A percentile compares a stretch with the other conserved stretches of the same genome.
phyloP scores from a whole-genome alignment of 176 grass and related monocot species.

The Bolboschoenus planiculmis region DNA sequence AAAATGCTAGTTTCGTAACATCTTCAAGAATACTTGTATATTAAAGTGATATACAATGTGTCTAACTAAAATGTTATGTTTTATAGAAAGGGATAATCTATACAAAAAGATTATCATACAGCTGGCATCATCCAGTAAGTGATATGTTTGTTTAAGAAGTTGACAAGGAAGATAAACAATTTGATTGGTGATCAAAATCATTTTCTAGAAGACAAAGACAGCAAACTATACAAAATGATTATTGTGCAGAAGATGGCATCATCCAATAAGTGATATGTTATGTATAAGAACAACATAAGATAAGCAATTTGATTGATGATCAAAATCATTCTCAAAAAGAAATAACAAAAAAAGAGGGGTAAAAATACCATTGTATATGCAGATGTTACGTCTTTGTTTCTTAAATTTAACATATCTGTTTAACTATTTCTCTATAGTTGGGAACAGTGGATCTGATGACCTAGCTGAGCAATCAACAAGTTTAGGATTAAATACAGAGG shows the following conservation, averaged over 20 bases:
- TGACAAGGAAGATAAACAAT: not conserved
- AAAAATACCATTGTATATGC: not conserved
- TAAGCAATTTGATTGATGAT: not conserved
- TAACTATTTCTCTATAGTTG: conserved; percentile 39
- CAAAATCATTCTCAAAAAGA: not conserved
- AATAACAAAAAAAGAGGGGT: not conserved
- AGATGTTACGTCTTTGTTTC: conserved; percentile 5
- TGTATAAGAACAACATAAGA: not conserved
- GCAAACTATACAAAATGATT: not conserved
- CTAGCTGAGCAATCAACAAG: conserved; percentile 39
- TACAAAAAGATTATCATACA: not conserved
- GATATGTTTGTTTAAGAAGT: not conserved
- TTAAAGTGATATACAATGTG: not conserved
- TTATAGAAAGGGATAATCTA: not conserved
- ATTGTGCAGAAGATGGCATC: not conserved
- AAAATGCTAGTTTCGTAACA: not conserved
- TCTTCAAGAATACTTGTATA: not conserved
- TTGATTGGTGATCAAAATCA: not conserved
- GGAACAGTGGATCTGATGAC: conserved; percentile 45
- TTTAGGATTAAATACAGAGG: conserved; percentile 49
- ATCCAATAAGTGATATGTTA: not conserved
- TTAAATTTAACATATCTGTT: not conserved
- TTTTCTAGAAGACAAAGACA: not conserved
- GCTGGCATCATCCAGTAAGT: not conserved
- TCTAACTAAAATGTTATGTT: conserved; percentile 6